These are phyloP conservation scores for Schizopora paradoxa DNA, from an alignment of 1,284 basidiomycete genomes.

Conservation along the genomic window DNA sequence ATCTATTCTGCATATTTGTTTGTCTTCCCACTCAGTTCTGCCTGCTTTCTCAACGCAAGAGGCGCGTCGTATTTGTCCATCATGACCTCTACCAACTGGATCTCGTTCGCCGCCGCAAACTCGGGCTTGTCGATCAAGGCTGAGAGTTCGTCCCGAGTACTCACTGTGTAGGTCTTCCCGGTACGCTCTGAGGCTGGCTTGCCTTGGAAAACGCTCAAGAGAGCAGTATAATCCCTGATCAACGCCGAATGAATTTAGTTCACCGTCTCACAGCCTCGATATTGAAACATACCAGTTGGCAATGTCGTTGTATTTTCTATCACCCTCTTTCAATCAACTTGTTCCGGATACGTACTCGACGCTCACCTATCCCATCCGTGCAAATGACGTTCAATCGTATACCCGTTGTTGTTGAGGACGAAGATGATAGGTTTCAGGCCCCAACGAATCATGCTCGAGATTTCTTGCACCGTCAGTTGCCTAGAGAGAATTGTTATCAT, in stretches of 20 bases:
- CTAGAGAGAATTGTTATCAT: constrained; percentile 29
- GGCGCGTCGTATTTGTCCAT: constrained; percentile 76
- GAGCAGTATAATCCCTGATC: constrained; percentile 48
- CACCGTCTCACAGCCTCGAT: constrained; percentile 2
- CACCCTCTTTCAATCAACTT: constrained; percentile 29
- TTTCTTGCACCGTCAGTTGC: constrained; percentile 70
- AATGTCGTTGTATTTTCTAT: constrained; percentile 70
- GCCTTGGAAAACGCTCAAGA: constrained; percentile 52
- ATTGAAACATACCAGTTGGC: constrained; percentile 46
- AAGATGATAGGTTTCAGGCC: constrained; percentile 75
- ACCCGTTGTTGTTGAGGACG: constrained; percentile 87
- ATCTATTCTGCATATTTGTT: constrained; percentile 31
- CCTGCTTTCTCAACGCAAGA: constrained; percentile 47
- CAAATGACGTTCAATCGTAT: constrained; percentile 81
- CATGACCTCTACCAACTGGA: constrained; percentile 76
- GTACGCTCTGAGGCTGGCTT: constrained; percentile 46
- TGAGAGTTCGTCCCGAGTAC: constrained; percentile 59
- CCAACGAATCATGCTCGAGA: constrained; percentile 72
- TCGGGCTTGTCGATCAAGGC: constrained; percentile 50
- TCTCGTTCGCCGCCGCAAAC: constrained; percentile 57
- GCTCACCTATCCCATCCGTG: constrained; percentile 51
- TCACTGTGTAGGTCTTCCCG: constrained; percentile 63
- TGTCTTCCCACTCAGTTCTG: constrained; percentile 46
- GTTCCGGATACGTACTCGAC: not conserved
- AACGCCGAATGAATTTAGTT: not conserved